These are phyloP conservation scores for Trichophyton schoenleinii DNA, from an alignment of 2,329 filamentous ascomycete genomes.

Conservation along the genomic window DNA sequence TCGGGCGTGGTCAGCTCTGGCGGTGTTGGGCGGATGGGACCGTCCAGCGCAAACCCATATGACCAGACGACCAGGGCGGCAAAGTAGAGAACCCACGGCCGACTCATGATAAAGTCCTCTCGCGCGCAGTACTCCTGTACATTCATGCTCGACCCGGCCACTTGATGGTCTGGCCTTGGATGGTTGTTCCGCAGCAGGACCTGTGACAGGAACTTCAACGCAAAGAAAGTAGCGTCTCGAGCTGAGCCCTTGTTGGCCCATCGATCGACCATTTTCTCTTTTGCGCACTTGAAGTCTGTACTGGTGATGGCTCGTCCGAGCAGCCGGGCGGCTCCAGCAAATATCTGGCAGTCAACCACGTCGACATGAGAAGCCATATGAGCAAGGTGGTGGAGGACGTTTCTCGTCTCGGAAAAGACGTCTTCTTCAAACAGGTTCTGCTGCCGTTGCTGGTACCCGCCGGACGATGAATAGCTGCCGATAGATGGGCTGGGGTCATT, in stretches of 20 bases:
- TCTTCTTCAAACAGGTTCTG: conserved; percentile 40
- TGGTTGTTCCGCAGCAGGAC: conserved; percentile 53
- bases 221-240: conserved; percentile 84
- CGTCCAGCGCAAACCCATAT: conserved; percentile 84
- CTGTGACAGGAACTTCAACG: conserved; percentile 74
- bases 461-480: conserved; percentile 11
- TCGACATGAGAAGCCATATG: conserved; percentile 98
- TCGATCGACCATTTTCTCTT: conserved; percentile 69
- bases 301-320: conserved; percentile 74
- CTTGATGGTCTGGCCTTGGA: conserved; percentile 10
- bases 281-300: conserved; percentile 66
- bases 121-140: conserved; percentile 59
- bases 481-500: conserved; percentile 32
- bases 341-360: conserved; percentile 94
- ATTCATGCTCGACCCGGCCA: conserved; percentile 19
- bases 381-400: conserved; percentile 80
- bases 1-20: conserved; percentile 44
- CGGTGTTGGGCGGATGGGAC: conserved; percentile 44
- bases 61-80: conserved; percentile 87
- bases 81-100: conserved; percentile 93
- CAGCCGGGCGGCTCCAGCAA: conserved; percentile 72
- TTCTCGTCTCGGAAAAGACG: conserved; percentile 74
- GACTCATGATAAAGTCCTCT: conserved; percentile 78
- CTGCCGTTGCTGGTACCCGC: conserved; percentile 19
- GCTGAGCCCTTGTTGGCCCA: conserved; percentile 87